Evolutionary conservation across 164 flowering plant genomes (phyloP).

Genomic region (Amborella trichopoda): DNA sequence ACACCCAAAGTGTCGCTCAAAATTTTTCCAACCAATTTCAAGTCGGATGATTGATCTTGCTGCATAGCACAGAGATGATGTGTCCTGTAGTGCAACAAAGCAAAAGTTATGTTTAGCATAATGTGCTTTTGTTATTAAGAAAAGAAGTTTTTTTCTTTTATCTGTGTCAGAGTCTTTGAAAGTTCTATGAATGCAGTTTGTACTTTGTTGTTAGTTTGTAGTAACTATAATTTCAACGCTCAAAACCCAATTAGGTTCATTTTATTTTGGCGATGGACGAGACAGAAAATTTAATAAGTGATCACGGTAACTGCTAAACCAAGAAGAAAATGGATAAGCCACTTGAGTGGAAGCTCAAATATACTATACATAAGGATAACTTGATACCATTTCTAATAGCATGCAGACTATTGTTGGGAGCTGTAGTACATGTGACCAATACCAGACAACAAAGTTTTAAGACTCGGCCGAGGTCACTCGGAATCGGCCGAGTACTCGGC

Average conservation of each 20-base stretch:
- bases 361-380: too few species aligned
- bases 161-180: neutral
- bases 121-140: neutral
- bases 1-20: conserved; percentile 44
- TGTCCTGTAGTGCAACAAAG: conserved; percentile 23
- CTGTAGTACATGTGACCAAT: too few species aligned
- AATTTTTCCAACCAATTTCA: conserved; percentile 41
- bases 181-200: neutral
- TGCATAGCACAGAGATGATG: conserved; percentile 71
- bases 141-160: neutral
- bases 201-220: neutral
- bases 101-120: neutral
- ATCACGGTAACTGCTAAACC: too few species aligned
- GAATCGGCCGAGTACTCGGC: too few species aligned
- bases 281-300: too few species aligned
- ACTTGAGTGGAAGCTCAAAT: too few species aligned
- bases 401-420: too few species aligned
- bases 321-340: too few species aligned
- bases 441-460: too few species aligned
- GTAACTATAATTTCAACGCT: neutral
- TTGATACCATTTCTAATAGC: too few species aligned
- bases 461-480: too few species aligned
- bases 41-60: conserved; percentile 45
- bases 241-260: neutral
- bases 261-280: neutral